phyloP scores from a whole-genome alignment of 441 rosid genomes.

The Adansonia rubrostipa region DNA sequence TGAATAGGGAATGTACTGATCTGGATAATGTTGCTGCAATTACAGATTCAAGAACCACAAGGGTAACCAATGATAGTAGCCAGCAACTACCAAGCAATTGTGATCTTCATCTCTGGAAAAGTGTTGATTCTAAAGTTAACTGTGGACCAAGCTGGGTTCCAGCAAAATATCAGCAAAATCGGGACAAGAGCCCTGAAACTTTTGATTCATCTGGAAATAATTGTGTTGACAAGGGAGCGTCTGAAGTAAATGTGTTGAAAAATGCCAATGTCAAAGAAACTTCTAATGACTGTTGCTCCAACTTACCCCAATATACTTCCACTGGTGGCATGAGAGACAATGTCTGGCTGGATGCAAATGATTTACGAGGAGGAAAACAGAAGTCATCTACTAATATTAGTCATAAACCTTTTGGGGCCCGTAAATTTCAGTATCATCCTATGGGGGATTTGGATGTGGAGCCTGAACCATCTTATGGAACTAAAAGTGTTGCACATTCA shows the following conservation, averaged over 20 bases:
- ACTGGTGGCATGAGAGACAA: slow-evolving; percentile 43
- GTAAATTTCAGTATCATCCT: slow-evolving; percentile 88
- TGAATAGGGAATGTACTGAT: slow-evolving; percentile 38
- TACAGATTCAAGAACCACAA: slow-evolving; percentile 40
- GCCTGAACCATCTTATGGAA: slow-evolving; percentile 47
- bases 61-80: slow-evolving; percentile 44
- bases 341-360: slow-evolving; percentile 52
- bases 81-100: slow-evolving; percentile 40
- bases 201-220: slow-evolving; percentile 53
- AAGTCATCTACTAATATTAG: slow-evolving; percentile 47
- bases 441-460: slow-evolving; percentile 76
- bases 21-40: slow-evolving; percentile 38
- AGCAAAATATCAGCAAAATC: slow-evolving; percentile 38
- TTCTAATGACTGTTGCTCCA: slow-evolving; percentile 40
- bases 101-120: slow-evolving; percentile 55
- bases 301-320: slow-evolving; percentile 38
- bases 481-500: slow-evolving; percentile 41
- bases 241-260: slow-evolving; percentile 37
- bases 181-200: slow-evolving; percentile 43
- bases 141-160: slow-evolving; percentile 31
- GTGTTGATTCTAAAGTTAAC: slow-evolving; percentile 35
- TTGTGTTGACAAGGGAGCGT: slow-evolving; percentile 38
- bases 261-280: slow-evolving; percentile 44
- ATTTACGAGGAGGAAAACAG: slow-evolving; percentile 51
- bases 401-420: slow-evolving; percentile 53